Evolutionary conservation across 2,329 filamentous ascomycete species (phyloP).

Genomic region (Chalara sp.): DNA sequence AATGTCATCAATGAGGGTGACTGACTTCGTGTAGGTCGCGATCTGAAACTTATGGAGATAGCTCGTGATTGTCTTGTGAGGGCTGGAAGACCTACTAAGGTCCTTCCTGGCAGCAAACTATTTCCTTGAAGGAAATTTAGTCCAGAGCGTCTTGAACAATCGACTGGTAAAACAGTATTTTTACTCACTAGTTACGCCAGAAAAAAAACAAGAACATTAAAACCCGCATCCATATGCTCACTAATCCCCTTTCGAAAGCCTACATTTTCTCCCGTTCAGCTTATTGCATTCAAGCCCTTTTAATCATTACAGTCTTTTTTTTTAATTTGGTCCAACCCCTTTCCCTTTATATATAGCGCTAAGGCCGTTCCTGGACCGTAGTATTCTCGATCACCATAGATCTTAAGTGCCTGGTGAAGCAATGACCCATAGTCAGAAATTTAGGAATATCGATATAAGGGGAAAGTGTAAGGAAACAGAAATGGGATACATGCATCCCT

Average conservation of each 20-base stretch:
- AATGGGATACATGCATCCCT: background rate
- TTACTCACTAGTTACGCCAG: background rate
- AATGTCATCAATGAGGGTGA: no score
- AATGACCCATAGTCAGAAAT: background rate
- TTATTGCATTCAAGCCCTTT: background rate
- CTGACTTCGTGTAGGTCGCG: background rate
- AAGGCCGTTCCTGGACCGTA: background rate
- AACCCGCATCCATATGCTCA: background rate
- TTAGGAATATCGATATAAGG: no score
- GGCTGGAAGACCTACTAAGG: background rate
- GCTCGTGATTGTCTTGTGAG: background rate
- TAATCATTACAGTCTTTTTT: background rate
- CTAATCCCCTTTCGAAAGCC: background rate
- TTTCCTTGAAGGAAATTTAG: background rate
- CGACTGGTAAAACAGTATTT: background rate
- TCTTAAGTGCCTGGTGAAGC: constrained; percentile 1
- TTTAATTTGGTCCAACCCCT: background rate
- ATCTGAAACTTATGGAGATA: background rate
- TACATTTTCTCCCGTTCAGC: background rate
- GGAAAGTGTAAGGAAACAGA: no score
- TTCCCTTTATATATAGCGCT: background rate
- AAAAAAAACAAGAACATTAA: background rate
- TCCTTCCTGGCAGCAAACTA: background rate
- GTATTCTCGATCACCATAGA: background rate
- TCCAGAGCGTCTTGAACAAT: background rate